These are phyloP conservation scores for Phoenix roebelenii DNA, from an alignment of 176 grass and related monocot genomes.

Conservation along the genomic window DNA sequence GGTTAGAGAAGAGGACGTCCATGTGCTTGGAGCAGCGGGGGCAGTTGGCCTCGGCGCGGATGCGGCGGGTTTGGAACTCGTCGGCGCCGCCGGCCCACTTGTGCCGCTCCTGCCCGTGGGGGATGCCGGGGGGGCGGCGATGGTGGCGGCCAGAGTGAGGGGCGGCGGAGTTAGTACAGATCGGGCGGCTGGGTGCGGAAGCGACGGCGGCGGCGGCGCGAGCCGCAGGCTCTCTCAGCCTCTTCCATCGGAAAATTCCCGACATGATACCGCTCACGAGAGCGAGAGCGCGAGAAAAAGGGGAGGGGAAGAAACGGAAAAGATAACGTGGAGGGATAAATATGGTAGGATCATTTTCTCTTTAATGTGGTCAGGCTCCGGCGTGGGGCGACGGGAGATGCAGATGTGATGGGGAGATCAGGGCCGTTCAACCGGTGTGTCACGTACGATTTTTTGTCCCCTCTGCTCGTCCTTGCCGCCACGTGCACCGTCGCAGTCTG, in stretches of 20 bases:
- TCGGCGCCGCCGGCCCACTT: constrained; percentile 35
- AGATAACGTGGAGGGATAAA: constrained; percentile 11
- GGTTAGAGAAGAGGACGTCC: constrained; percentile 83
- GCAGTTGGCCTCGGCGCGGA: constrained; percentile 94
- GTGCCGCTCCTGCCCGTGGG: constrained; percentile 25
- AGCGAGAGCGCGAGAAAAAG: background rate
- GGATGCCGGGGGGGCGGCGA: constrained; percentile 41
- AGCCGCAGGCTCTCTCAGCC: constrained; percentile 39
- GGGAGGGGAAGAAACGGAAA: background rate
- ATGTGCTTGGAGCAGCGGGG: constrained; percentile 97
- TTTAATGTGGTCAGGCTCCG: too few relatives aligned
- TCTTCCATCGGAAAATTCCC: constrained; percentile 73
- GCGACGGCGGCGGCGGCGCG: constrained; percentile 31
- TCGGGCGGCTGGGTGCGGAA: background rate
- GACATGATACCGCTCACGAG: constrained; percentile 39
- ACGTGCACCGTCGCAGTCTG: too few relatives aligned
- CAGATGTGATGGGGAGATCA: too few relatives aligned
- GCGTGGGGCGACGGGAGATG: too few relatives aligned
- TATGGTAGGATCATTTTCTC: too few relatives aligned
- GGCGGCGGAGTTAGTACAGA: background rate
- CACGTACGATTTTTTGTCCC: too few relatives aligned
- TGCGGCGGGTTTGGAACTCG: constrained; percentile 60
- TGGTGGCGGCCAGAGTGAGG: constrained; percentile 25
- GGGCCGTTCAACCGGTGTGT: too few relatives aligned
- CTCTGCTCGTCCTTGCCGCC: too few relatives aligned